phyloP scores from a whole-genome alignment of 2,329 filamentous ascomycete genomes.

The Aspergillus aculeatinus region DNA sequence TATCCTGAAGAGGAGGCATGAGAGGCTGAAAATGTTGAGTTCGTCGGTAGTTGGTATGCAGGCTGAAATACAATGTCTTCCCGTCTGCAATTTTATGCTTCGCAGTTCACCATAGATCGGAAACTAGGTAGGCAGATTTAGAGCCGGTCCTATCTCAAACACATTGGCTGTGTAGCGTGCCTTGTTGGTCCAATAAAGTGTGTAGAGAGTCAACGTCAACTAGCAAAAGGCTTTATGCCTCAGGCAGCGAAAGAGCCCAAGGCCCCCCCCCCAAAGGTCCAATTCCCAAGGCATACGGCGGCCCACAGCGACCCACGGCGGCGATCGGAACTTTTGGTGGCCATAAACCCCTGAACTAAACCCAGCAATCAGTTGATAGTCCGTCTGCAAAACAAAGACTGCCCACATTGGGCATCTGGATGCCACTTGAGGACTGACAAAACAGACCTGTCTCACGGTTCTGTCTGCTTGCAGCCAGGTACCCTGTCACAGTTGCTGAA shows the following conservation, averaged over 20 bases:
- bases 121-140: no score
- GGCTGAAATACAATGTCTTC: not conserved
- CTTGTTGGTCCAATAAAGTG: no score
- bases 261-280: no score
- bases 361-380: not conserved
- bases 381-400: not conserved
- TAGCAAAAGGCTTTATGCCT: no score
- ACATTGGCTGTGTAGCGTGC: no score
- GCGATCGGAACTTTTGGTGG: constrained; percentile 12
- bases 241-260: no score
- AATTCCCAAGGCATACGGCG: constrained; percentile 12
- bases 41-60: not conserved
- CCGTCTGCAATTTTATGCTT: no score
- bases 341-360: constrained; percentile 27
- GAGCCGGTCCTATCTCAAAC: no score
- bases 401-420: not conserved
- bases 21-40: not conserved
- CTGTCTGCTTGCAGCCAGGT: not conserved
- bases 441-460: not conserved
- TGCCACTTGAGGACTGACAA: not conserved
- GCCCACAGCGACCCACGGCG: constrained; percentile 27
- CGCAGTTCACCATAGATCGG: no score
- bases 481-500: not conserved
- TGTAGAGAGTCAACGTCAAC: no score
- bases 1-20: not conserved